These are phyloP conservation scores for Warburgia ugandensis DNA, from an alignment of 164 flowering plant species.

Conservation along the genomic window DNA sequence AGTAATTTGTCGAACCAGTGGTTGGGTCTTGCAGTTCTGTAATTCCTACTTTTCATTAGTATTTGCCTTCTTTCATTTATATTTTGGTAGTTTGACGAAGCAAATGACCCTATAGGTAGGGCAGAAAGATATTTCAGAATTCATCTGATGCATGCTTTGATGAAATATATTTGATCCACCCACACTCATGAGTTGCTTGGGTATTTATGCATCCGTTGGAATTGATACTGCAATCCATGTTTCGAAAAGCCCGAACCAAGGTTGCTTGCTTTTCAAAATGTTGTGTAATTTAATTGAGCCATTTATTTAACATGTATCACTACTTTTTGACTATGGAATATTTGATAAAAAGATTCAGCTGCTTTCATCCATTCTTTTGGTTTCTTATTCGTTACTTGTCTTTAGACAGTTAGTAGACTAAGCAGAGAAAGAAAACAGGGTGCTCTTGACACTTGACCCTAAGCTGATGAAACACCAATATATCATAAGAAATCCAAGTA, in stretches of 20 bases:
- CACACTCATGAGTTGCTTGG: constrained; percentile 61
- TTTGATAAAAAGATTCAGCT: neutral
- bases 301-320: neutral
- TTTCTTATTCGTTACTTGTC: constrained; percentile 1
- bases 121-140: neutral
- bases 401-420: constrained; percentile 71
- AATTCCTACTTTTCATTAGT: too few species aligned
- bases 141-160: neutral
- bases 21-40: too few species aligned
- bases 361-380: neutral
- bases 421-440: constrained; percentile 74
- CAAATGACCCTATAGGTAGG: too few species aligned
- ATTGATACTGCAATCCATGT: constrained; percentile 82
- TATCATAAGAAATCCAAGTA: constrained; percentile 61
- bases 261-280: constrained; percentile 20
- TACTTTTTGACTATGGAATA: neutral
- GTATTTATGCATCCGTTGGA: constrained; percentile 84
- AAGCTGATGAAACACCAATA: constrained; percentile 74
- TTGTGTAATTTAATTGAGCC: neutral
- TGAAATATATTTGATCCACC: neutral
- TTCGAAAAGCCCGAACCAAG: constrained; percentile 76
- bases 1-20: too few species aligned
- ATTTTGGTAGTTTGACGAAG: too few species aligned
- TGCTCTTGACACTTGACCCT: constrained; percentile 84
- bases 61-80: too few species aligned